phyloP scores from a whole-genome alignment of 495 filamentous ascomycete species.

The Schizothecium vesticola region DNA sequence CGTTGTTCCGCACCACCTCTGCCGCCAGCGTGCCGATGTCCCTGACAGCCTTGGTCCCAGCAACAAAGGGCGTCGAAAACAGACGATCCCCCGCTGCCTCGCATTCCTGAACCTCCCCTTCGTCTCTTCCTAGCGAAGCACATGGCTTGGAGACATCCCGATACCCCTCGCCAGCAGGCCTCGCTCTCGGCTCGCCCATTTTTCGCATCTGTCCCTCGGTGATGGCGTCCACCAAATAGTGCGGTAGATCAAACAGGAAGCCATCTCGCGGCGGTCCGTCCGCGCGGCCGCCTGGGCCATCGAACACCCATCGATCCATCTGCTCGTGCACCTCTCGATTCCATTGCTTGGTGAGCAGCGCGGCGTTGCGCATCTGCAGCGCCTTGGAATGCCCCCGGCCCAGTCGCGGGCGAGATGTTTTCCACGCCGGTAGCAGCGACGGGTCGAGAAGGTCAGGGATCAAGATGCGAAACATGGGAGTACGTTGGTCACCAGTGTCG shows the following conservation, averaged over 20 bases:
- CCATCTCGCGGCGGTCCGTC: slow-evolving; percentile 19
- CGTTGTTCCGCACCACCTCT: slow-evolving; percentile 12
- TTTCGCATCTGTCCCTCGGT: slow-evolving; percentile 30
- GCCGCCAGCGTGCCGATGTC: slow-evolving; percentile 32
- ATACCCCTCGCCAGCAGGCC: slow-evolving; percentile 18
- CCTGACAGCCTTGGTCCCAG: slow-evolving; percentile 21
- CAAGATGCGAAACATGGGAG: slow-evolving; percentile 33
- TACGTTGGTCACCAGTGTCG: background rate
- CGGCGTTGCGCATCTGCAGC: slow-evolving; percentile 35
- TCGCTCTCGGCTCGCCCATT: slow-evolving; percentile 27
- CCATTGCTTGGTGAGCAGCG: slow-evolving; percentile 29
- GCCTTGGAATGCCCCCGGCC: slow-evolving; percentile 23
- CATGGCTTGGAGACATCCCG: slow-evolving; percentile 29
- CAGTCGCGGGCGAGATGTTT: slow-evolving; percentile 19
- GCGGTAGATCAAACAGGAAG: slow-evolving; percentile 23
- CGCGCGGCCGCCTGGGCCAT: slow-evolving; percentile 8
- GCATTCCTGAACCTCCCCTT: slow-evolving; percentile 17
- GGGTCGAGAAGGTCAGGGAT: slow-evolving; percentile 42
- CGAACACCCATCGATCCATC: slow-evolving; percentile 24
- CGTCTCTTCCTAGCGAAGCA: background rate
- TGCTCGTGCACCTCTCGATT: slow-evolving; percentile 23
- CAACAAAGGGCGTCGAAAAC: slow-evolving; percentile 33
- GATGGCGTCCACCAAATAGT: slow-evolving; percentile 28
- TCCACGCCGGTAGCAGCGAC: slow-evolving; percentile 41
- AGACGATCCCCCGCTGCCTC: slow-evolving; percentile 26